Base-by-base conservation (phyloP, 2,329 filamentous ascomycete species). In the Penicillium occitanis region DNA sequence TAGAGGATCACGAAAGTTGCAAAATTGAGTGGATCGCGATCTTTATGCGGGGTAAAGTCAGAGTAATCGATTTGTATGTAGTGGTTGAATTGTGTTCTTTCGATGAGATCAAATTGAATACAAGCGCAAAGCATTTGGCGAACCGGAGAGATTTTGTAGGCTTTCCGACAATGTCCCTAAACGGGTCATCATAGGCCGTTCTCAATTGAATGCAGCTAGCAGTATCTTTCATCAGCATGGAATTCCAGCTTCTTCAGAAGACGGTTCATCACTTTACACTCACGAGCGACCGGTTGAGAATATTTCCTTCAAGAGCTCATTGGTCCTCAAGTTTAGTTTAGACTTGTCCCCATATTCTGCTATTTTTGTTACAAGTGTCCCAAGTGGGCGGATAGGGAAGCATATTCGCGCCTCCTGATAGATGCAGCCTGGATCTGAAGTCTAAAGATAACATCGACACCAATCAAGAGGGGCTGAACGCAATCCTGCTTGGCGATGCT, bases 31-130 rank as follows among this genome's bases (percentile, higher is more conserved):
- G 2, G 11, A 55, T 63, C 35, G 33, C 42, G 65, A 53, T 60
- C 25, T 28, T 19, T 46, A 37, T 46, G 64, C 64, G 58, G 64
- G 59, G 64, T 66, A 66, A 44, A 46, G 53, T 25, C 33, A 40
- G 22, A 37, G 53, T 3, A 57, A 35, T 19, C 5, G 5, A 14
- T 22, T 17, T 14, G 11, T 37, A 22, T 5, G 33, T 14, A 25
- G 33, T 57, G 3, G 7, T 37, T 37, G n/a, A 40, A 22, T 8
- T 10, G 53, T 57, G 19, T 40, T 5, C 25, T 2, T 14, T 17
- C 25, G 30, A 22, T 28, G 0, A 30, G 48, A 19, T 53, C 25
- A 5, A 53, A 33, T 53, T 1, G 14, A 33, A 33, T n/a, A n/a
- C 17, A 53, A 33, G 14, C 25, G 14, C 25, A 33, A 53, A 42